A percentile compares a stretch with the other conserved stretches of the same genome.
Evolutionary conservation across 805 yeast species (phyloP).

Genomic region (Kregervanrija delftensis): DNA sequence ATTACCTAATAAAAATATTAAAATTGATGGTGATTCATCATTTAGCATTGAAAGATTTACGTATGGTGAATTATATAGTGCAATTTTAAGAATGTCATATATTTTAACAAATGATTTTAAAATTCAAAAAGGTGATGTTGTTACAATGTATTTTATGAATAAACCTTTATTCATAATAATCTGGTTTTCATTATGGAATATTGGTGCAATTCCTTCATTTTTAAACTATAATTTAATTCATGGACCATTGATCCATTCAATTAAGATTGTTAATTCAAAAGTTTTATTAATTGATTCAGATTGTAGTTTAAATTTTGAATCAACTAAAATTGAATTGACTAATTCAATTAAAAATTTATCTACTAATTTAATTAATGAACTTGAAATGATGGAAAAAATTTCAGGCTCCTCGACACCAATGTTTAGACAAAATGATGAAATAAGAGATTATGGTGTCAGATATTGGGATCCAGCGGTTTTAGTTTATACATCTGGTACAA

Average conservation of each 20-base stretch:
- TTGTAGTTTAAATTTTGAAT: conserved; percentile 35
- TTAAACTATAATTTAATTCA: conserved; percentile 75
- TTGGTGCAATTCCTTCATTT: conserved; percentile 86
- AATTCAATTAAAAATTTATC: conserved; percentile 26
- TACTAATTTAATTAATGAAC: conserved; percentile 16
- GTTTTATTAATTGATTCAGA: conserved; percentile 68
- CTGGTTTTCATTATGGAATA: conserved; percentile 85
- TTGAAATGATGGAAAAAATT: conserved; percentile 8
- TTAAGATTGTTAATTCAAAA: conserved; percentile 56
- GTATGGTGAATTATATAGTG: conserved; percentile 60
- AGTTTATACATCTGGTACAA: conserved; percentile 90
- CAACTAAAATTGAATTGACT: conserved; percentile 34
- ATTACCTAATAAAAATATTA: conserved; percentile 26
- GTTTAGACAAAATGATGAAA: conserved; percentile 47
- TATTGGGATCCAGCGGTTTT: conserved; percentile 62
- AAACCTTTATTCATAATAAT: conserved; percentile 73
- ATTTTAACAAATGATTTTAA: conserved; percentile 58
- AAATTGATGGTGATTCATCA: conserved; percentile 41
- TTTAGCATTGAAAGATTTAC: conserved; percentile 61
- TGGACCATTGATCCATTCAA: conserved; percentile 70
- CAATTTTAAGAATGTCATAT: conserved; percentile 58
- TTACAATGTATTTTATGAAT: conserved; percentile 74
- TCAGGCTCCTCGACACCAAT: conserved; percentile 31
- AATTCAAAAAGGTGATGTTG: conserved; percentile 56
- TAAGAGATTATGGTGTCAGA: conserved; percentile 51